Evolutionary conservation across 345 rosid species (phyloP).

Genomic region (Sonneratia alba): DNA sequence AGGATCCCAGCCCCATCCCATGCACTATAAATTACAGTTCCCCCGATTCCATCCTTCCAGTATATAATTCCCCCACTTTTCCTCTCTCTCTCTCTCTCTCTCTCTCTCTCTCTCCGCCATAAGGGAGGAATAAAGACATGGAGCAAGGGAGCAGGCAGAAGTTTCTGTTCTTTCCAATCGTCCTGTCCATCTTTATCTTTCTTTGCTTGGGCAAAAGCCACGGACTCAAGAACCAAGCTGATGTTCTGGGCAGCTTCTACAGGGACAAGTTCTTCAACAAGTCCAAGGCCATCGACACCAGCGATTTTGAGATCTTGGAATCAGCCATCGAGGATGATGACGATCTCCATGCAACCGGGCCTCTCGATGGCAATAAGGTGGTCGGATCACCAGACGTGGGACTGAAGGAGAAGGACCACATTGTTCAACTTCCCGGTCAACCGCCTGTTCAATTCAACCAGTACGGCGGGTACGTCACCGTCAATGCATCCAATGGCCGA

Average conservation of each 20-base stretch:
- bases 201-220: background rate
- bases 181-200: background rate
- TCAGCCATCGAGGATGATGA: too few species aligned
- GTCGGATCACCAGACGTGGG: background rate
- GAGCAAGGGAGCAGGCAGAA: background rate
- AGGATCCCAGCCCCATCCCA: too few species aligned
- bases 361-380: background rate
- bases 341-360: background rate
- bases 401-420: background rate
- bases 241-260: background rate
- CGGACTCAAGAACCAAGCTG: conserved; percentile 4
- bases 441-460: conserved; percentile 4
- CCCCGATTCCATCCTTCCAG: too few species aligned
- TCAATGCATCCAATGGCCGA: background rate
- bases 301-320: too few species aligned
- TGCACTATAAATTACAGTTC: too few species aligned
- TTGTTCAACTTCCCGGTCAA: conserved; percentile 8
- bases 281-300: background rate
- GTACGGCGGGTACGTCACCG: conserved; percentile 13
- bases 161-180: background rate
- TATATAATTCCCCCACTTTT: too few species aligned
- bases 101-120: background rate
- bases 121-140: background rate
- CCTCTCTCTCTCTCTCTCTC: background rate
- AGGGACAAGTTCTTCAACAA: background rate